Conservation (phyloP, 495 filamentous ascomycete genomes). For the Penicillium longicatenatum region DNA sequence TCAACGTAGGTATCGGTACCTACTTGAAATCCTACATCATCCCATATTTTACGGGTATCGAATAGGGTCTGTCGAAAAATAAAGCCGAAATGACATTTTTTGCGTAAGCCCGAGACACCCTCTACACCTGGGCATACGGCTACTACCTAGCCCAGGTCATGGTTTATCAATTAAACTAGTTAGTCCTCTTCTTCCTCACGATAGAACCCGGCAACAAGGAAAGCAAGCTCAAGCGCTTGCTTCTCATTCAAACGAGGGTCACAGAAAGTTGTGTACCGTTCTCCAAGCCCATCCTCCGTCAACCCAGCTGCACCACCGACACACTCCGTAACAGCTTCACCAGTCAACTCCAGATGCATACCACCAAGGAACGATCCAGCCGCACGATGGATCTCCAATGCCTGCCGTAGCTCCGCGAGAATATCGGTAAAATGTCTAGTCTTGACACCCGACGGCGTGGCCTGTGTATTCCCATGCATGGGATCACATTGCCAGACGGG, state of each 20-base stretch:
- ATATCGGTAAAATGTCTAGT: slow-evolving; percentile 87
- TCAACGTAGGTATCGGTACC: no score
- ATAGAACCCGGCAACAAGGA: slow-evolving; percentile 87
- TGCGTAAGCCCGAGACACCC: background rate
- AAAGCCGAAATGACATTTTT: background rate
- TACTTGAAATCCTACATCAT: no score
- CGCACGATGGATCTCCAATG: slow-evolving; percentile 80
- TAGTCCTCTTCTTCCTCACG: slow-evolving; percentile 43
- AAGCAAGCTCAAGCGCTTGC: slow-evolving; percentile 92
- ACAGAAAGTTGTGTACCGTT: slow-evolving; percentile 93
- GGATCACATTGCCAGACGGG: slow-evolving; percentile 99
- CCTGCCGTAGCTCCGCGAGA: slow-evolving; percentile 76
- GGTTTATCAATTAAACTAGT: background rate
- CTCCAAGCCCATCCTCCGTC: slow-evolving; percentile 79
- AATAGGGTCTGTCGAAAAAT: no score
- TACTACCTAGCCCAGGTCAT: background rate
- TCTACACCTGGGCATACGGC: no score
- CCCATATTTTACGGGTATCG: no score
- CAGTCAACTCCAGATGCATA: slow-evolving; percentile 92
- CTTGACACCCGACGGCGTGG: slow-evolving; percentile 73
- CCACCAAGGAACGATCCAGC: slow-evolving; percentile 84
- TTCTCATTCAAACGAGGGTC: slow-evolving; percentile 96
- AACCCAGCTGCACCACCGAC: slow-evolving; percentile 87
- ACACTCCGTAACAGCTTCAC: slow-evolving; percentile 96
- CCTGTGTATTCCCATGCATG: slow-evolving; percentile 81